Base-by-base conservation (phyloP, 306 rosid genomes). In the Begonia masoniana region DNA sequence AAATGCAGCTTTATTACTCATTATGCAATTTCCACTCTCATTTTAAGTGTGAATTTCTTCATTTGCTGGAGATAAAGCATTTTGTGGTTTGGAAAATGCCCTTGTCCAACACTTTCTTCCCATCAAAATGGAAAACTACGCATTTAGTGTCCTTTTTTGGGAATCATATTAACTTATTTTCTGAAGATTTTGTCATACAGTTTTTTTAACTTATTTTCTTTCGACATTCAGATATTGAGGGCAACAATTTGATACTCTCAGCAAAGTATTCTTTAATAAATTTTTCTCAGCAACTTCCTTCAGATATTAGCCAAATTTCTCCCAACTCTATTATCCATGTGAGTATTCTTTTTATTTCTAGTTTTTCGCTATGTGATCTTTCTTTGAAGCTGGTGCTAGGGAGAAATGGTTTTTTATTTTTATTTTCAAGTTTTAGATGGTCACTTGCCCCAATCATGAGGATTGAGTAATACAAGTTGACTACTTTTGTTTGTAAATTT, bases 251-350 rank as follows among this genome's bases (percentile, higher is more conserved):
- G 73, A 55, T 81, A 69, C 80, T 91, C 16, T 86, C 99, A 43
- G 94, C 92, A 66, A 91, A 91, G 68, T 50, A 68, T 66, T 91
- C 99, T 10, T 79, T 91, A 50, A 59, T 86, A 55, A 85, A 83
- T 60, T 75, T 62, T 52, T 68, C 84, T 69, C 56, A 61, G 62
- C 70, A 72, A 69, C 86, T 91, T 66, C 99, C 99, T 41, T 63
- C 76, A 45, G 92, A 85, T 55, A 43, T 66, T 58, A 75, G 77
- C 76, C 96, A 85, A 72, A 68, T 81, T 51, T 76, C 58, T 49
- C 82, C 66, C 6, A 79, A 83, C 75, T 73, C 88, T 42, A 78
- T 85, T 47, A 74, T 91, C 62, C 94, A 86, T 60, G 97, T 85
- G 79, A 82, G 81, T 68, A 58, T 43, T 55, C 39, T 4, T 31